Percentiles rank a stretch among this genome's conserved stretches.
phyloP scores from a whole-genome alignment of 495 filamentous ascomycete genomes.

The Apiosordaria backusii region DNA sequence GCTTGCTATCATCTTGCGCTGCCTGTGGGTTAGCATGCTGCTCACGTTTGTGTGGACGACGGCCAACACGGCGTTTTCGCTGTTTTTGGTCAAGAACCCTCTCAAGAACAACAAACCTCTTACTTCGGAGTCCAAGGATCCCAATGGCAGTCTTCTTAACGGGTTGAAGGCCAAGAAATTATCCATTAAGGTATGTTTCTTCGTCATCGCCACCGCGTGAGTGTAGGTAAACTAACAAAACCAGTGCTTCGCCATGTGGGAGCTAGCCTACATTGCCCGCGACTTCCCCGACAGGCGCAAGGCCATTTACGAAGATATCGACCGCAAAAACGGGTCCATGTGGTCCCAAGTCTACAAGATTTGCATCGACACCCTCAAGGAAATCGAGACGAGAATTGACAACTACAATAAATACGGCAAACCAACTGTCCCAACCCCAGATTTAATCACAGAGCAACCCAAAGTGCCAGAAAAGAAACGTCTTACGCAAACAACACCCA shows the following conservation, averaged over 20 bases:
- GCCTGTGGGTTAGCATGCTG: constrained; percentile 60
- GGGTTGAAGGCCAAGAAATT: constrained; percentile 75
- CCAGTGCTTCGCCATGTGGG: constrained; percentile 85
- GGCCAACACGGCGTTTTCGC: constrained; percentile 69
- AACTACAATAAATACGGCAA: constrained; percentile 53
- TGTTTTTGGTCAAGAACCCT: constrained; percentile 74
- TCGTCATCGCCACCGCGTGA: not conserved
- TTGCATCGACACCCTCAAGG: constrained; percentile 63
- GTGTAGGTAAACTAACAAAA: constrained; percentile 22
- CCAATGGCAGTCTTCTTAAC: constrained; percentile 82
- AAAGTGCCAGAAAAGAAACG: constrained; percentile 22
- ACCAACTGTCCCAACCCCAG: constrained; percentile 34
- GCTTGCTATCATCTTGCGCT: constrained; percentile 54
- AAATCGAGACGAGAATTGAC: constrained; percentile 62
- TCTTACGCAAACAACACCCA: constrained; percentile 45
- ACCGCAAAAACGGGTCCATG: constrained; percentile 70
- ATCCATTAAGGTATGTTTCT: constrained; percentile 51
- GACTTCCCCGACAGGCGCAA: constrained; percentile 69
- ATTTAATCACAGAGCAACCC: constrained; percentile 7
- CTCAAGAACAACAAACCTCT: constrained; percentile 80
- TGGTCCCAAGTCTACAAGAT: constrained; percentile 74
- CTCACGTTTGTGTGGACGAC: constrained; percentile 70
- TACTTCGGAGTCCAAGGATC: constrained; percentile 78
- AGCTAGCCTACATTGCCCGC: constrained; percentile 74
- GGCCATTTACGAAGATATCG: constrained; percentile 83